Conservation (phyloP, 441 rosid genomes). For the Capsella rubella region DNA sequence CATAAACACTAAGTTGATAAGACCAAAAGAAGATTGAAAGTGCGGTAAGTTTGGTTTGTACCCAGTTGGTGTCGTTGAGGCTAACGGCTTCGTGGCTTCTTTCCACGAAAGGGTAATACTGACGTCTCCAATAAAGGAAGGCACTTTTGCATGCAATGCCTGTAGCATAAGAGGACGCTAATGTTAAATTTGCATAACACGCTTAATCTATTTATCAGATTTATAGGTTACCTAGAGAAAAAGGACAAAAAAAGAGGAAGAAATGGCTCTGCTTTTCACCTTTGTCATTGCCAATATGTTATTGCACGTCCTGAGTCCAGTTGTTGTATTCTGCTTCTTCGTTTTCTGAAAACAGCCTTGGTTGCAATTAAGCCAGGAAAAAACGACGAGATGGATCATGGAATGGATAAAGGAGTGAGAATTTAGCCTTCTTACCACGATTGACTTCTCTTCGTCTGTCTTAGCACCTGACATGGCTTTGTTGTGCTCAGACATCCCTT, state of each 20-base stretch:
- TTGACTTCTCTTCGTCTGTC: constrained; percentile 85
- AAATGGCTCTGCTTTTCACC: constrained; percentile 51
- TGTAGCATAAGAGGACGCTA: constrained; percentile 39
- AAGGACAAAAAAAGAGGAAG: background rate
- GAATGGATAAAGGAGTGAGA: background rate
- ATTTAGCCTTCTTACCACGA: constrained; percentile 63
- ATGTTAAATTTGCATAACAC: background rate
- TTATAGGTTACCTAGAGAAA: background rate
- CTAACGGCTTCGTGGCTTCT: constrained; percentile 72
- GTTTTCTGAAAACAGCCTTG: constrained; percentile 63
- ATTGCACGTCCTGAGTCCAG: constrained; percentile 91
- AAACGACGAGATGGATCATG: background rate
- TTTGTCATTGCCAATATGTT: constrained; percentile 97
- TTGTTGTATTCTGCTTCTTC: constrained; percentile 82
- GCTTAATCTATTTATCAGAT: background rate
- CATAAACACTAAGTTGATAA: background rate
- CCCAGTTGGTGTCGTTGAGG: constrained; percentile 48
- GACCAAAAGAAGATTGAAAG: too few species aligned
- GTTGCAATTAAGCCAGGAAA: background rate
- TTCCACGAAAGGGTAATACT: constrained; percentile 90
- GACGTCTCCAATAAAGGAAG: constrained; percentile 85
- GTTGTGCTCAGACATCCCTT: constrained; percentile 91
- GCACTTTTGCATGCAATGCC: constrained; percentile 86
- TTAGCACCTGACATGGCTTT: constrained; percentile 93
- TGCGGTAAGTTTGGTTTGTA: constrained; percentile 35